Conservation (phyloP, 805 yeast genomes). For the Sugiyamaella americana region DNA sequence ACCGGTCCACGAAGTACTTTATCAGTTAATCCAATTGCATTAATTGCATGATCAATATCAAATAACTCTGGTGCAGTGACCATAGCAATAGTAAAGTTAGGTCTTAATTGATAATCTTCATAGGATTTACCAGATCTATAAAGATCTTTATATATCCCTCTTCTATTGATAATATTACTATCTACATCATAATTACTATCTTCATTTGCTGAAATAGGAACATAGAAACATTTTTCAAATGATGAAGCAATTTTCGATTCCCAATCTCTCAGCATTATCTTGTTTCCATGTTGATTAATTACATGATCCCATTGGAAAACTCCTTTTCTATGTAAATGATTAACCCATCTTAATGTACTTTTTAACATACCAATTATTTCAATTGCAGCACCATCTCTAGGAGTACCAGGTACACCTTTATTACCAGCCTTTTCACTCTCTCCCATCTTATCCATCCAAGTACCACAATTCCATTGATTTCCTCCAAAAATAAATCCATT, state of each 20-base stretch:
- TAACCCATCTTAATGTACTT: conserved; percentile 76
- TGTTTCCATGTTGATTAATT: conserved; percentile 49
- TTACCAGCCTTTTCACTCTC: conserved; percentile 78
- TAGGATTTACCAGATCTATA: conserved; percentile 75
- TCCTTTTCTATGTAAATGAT: conserved; percentile 48
- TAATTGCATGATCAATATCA: conserved; percentile 49
- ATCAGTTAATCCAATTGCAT: conserved; percentile 72
- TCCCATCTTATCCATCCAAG: conserved; percentile 99
- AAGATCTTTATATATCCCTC: conserved; percentile 91
- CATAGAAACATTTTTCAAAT: conserved; percentile 73
- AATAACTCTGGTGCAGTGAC: conserved; percentile 93
- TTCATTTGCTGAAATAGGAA: conserved; percentile 60
- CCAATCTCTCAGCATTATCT: conserved; percentile 63
- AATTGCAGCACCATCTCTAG: conserved; percentile 94
- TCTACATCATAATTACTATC: conserved; percentile 61
- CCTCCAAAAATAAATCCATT: conserved; percentile 91
- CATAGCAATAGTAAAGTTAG: conserved; percentile 90
- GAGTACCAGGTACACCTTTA: conserved; percentile 95
- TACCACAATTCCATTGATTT: conserved; percentile 88
- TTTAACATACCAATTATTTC: conserved; percentile 87
- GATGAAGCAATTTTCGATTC: conserved; percentile 57
- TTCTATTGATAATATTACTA: conserved; percentile 63
- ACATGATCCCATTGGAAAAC: conserved; percentile 56
- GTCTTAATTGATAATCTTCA: conserved; percentile 90
- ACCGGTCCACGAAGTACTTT: conserved; percentile 72